Evolutionary conservation across 257 asterid genomes (phyloP), one percentile per base, ranked within the genome.

Genomic region (Echites panduratus): DNA sequence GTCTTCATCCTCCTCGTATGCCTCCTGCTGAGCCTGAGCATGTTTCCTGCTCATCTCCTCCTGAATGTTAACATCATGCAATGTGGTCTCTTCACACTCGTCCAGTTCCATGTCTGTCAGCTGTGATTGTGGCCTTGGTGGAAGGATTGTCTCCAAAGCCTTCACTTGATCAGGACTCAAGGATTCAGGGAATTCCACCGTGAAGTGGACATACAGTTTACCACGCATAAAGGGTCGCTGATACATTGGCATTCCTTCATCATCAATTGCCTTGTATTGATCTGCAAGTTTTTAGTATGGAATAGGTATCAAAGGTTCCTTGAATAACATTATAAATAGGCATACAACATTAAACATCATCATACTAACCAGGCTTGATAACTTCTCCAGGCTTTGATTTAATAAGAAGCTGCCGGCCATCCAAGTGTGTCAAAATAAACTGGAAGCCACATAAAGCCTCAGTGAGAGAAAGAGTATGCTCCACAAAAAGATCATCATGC

Each of bases 391-490:
- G 87, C 32, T 85, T 74, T 26, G 89, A 87, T 79, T 86, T 89
- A 76, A 89, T 79, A 17, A 87, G 88, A 19, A 89, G 87, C 41
- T 82, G 93, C 32, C 96, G 76, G 13, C 91, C 83, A 58, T 89
- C 93, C 69, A 89, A 69, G 75, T 89, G 96, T 7, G 89, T 40
- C 65, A 89, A 62, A 9, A 86, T 73, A 65, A 89, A 89, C 78
- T 84, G 88, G 79, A 89, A 89, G 49, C 96, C 96, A 66, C 96
- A 89, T 22, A 89, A 65, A 4, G 96, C 89, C 74, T 89, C 96
- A 0, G 96, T 83, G 5, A 89, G 86, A 0, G 84, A 65, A 38
- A 89, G 77, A 0, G 87, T 50, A 70, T 89, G 96, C 70, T 89
- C 96, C 24, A 89, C 84, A 29, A 87, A 89, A 9, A 89, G 86